Conservation (phyloP, 2,329 filamentous ascomycete species). For the Venturia effusa region DNA sequence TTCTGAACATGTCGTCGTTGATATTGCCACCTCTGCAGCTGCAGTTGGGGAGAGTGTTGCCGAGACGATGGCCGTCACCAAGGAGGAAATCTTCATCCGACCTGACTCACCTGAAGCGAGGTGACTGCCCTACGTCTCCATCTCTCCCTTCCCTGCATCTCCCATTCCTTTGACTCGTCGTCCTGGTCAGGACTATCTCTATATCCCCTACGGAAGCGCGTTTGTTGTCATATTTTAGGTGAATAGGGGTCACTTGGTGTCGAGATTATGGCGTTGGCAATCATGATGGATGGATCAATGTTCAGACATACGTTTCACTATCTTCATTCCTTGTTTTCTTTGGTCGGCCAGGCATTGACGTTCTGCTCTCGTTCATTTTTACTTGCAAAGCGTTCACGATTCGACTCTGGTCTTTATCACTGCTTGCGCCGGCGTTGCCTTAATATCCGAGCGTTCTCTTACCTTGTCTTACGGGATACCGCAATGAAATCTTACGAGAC, state of each 20-base stretch:
- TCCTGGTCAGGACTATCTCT: neutral
- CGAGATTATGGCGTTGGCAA: neutral
- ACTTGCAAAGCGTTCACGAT: neutral
- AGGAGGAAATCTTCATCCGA: neutral
- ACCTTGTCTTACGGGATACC: neutral
- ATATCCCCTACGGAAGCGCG: neutral
- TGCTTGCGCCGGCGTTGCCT: neutral
- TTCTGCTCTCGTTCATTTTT: neutral
- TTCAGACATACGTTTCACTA: neutral
- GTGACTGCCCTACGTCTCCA: neutral
- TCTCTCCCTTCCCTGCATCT: neutral
- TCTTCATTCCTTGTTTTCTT: neutral
- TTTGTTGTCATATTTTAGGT: neutral
- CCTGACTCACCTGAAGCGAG: neutral
- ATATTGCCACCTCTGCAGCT: neutral
- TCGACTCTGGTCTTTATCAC: neutral
- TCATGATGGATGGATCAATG: constrained; percentile 2
- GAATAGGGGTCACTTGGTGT: neutral
- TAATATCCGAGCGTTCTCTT: neutral
- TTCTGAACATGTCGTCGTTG: neutral
- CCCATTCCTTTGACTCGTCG: neutral
- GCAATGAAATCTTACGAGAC: neutral
- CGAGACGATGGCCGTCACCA: neutral
- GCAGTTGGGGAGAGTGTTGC: neutral
- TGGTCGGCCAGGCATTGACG: neutral